phyloP scores from a whole-genome alignment of 345 rosid species.

The Eutrema yunnanense region DNA sequence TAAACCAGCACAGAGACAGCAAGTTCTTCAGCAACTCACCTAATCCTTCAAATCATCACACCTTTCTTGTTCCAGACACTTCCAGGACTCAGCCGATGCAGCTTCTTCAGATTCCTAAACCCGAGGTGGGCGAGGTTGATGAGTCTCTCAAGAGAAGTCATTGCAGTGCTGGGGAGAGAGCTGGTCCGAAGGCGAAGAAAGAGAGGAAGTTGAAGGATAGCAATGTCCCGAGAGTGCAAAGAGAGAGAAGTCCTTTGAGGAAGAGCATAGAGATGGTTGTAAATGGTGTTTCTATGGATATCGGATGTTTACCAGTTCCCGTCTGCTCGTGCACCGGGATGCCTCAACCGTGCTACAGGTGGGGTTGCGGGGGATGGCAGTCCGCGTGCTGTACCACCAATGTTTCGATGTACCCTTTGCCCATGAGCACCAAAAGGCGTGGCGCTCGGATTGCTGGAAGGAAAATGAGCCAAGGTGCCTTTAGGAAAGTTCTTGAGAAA shows the following conservation, averaged over 20 bases:
- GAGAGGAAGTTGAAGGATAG: constrained; percentile 69
- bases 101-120: constrained; percentile 50
- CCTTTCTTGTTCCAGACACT: constrained; percentile 47
- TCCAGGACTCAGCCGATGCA: constrained; percentile 56
- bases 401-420: constrained; percentile 84
- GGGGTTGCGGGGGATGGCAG: constrained; percentile 99
- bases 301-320: constrained; percentile 76
- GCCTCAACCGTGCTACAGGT: constrained; percentile 78
- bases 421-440: constrained; percentile 80
- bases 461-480: constrained; percentile 97
- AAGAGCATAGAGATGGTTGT: constrained; percentile 71
- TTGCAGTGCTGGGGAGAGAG: constrained; percentile 35
- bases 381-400: constrained; percentile 89
- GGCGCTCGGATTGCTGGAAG: constrained; percentile 91
- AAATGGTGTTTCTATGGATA: constrained; percentile 82
- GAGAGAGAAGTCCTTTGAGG: constrained; percentile 56
- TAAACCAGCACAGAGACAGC: constrained; percentile 64
- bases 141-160: constrained; percentile 53
- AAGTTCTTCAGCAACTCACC: constrained; percentile 43
- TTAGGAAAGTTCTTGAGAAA: constrained; percentile 89
- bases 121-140: constrained; percentile 48
- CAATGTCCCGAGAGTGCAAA: constrained; percentile 36
- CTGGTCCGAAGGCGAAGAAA: constrained; percentile 62
- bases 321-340: constrained; percentile 85
- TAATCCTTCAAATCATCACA: constrained; percentile 41